Base-by-base conservation (phyloP, 2,329 filamentous ascomycete genomes). In the Hypoxylon sp. region DNA sequence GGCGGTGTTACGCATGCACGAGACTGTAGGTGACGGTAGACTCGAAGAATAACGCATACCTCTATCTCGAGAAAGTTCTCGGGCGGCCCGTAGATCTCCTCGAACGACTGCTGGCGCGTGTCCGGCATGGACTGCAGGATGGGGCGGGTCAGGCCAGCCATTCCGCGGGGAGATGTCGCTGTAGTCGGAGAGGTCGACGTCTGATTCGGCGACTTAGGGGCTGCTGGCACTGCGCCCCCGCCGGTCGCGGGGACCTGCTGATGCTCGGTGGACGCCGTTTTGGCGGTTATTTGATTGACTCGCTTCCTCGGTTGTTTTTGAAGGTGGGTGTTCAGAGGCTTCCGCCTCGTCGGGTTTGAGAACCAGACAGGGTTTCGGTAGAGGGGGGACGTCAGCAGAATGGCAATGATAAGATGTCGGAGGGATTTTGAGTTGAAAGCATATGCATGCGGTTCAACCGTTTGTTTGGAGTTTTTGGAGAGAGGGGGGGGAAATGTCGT, bases 31-130 rank as follows among this genome's bases (percentile, higher is more conserved):
- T 44, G 9, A 54, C 3, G 6, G 22, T 57, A 33, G 17, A 42
- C 19, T 26, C 37, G n/a, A 48, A 42, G 22, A 42, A 13, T 42
- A 4, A 35, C 29, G 24, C 83, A 65, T 81, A 96, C 94, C 87
- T 99, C 96, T 72, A 99, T 97, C 85, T 99, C 96, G 60, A 99
- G 88, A 80, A 98, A 98, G 85, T 99, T 99, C 86, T 99, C 96
- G 5, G 96, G 96, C 52, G 95, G 94, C 13, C 94, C 96, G 82
- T 99, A 99, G 80, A 98, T 97, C 87, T 99, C 96, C 83, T 99
- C 96, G 79, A 98, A 98, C 78, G 92, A 96, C 85, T 99, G 96
- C 83, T 93, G 90, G 77, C 94, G 92, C 74, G 92, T 89, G 78
- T 91, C 89, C 52, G 89, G 89, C 84, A 91, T 88, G 70, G 88